These are phyloP conservation scores for Pestalotiopsis sp. DNA, from an alignment of 2,329 filamentous ascomycete species.

Conservation along the genomic window DNA sequence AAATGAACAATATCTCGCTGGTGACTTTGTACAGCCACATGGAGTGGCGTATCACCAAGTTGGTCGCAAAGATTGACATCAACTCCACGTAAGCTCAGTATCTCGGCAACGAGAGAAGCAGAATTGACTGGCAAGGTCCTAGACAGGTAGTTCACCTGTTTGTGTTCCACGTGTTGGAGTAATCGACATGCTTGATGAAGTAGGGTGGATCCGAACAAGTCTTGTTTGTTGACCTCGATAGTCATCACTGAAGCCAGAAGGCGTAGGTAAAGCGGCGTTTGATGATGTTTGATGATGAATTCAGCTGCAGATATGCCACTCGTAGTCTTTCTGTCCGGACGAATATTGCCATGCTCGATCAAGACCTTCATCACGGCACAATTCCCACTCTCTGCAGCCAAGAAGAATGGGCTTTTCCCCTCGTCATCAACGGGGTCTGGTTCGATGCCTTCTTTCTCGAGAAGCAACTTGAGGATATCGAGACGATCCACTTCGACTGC, in stretches of 20 bases:
- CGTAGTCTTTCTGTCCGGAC: background rate
- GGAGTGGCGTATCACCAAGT: background rate
- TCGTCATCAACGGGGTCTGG: background rate
- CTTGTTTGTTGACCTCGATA: background rate
- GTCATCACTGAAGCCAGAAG: background rate
- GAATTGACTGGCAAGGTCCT: too few relatives aligned
- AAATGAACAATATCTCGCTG: background rate
- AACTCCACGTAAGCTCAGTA: background rate
- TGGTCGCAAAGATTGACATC: background rate
- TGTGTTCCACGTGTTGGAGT: background rate
- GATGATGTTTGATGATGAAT: background rate
- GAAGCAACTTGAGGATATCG: background rate
- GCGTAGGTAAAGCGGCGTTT: background rate
- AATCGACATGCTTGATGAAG: background rate
- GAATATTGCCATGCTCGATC: background rate
- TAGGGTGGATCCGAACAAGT: background rate
- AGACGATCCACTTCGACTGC: background rate
- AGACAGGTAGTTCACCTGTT: background rate
- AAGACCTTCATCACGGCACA: background rate
- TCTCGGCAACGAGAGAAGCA: background rate
- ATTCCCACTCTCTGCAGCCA: background rate
- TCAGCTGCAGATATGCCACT: background rate
- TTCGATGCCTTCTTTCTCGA: background rate
- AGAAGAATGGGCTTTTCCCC: background rate
- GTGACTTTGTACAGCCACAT: background rate